These are phyloP conservation scores for Rhodotorula mucilaginosa DNA, from an alignment of 1,284 basidiomycete species.

Conservation along the genomic window DNA sequence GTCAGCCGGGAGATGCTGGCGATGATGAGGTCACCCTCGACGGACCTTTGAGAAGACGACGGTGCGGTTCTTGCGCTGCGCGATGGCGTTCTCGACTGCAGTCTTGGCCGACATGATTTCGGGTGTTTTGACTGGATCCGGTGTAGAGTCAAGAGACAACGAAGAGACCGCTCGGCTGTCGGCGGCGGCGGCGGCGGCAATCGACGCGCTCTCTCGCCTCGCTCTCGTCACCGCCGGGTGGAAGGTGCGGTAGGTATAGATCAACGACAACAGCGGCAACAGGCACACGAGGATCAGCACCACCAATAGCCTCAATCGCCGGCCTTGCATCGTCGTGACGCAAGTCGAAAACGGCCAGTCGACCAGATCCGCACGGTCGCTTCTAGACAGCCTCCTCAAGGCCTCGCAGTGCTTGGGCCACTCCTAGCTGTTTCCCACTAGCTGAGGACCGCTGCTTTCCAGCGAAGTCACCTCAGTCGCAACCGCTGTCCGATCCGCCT, in stretches of 20 bases:
- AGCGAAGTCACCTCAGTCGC: no score
- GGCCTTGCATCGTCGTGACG: background rate
- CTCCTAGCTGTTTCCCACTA: no score
- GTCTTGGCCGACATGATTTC: conserved; percentile 48
- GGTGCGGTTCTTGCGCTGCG: conserved; percentile 41
- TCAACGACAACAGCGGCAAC: conserved; percentile 10
- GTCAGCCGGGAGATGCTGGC: background rate
- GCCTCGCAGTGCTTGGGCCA: no score
- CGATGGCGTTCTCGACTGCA: conserved; percentile 48
- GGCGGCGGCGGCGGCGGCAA: background rate
- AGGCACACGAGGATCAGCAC: conserved; percentile 1
- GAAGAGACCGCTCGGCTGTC: no score
- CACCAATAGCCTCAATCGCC: background rate
- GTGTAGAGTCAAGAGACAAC: no score
- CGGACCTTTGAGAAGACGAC: conserved; percentile 50
- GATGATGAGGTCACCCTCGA: no score
- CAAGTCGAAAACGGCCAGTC: background rate
- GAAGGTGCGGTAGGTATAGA: background rate
- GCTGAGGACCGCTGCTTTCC: no score
- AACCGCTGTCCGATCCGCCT: no score
- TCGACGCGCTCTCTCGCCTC: background rate
- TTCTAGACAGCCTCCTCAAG: no score
- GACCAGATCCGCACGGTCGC: no score
- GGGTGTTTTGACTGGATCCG: conserved; percentile 3
- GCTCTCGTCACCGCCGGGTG: background rate